Percentiles rank a stretch among this genome's conserved stretches.
Evolutionary conservation across 2,329 filamentous ascomycete species (phyloP).

Genomic region (Chalaropsis thielavioides): DNA sequence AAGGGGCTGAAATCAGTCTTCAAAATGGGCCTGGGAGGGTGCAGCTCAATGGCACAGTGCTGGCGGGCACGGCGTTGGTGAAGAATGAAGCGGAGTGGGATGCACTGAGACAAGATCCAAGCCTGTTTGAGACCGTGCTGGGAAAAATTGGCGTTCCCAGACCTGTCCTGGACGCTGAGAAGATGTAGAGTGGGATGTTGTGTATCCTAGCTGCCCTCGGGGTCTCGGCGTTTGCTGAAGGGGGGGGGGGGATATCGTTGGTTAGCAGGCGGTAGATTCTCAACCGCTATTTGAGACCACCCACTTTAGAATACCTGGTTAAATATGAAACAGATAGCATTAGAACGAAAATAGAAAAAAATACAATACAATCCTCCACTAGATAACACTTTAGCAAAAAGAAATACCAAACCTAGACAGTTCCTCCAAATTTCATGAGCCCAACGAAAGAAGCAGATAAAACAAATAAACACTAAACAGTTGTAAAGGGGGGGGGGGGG

Average conservation of each 20-base stretch:
- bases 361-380: neutral
- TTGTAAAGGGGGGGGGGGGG: neutral
- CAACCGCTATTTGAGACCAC: no score
- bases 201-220: no score
- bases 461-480: neutral
- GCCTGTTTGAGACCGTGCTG: conserved; percentile 18
- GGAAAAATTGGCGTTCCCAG: conserved; percentile 23
- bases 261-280: no score
- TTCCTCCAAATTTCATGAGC: neutral
- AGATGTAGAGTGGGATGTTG: neutral
- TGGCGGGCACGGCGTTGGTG: conserved; percentile 49
- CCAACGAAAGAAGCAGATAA: neutral
- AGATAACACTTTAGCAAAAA: conserved; percentile 1
- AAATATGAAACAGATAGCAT: neutral
- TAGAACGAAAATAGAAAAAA: neutral
- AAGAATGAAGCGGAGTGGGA: conserved; percentile 46
- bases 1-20: conserved; percentile 30
- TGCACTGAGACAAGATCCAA: conserved; percentile 30
- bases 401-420: neutral
- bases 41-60: conserved; percentile 46
- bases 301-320: no score
- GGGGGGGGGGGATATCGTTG: no score
- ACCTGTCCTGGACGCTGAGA: neutral
- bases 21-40: conserved; percentile 28
- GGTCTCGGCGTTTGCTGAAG: no score